These are phyloP conservation scores for Pleurotus pulmonarius DNA, from an alignment of 768 basidiomycete genomes.

Conservation along the genomic window DNA sequence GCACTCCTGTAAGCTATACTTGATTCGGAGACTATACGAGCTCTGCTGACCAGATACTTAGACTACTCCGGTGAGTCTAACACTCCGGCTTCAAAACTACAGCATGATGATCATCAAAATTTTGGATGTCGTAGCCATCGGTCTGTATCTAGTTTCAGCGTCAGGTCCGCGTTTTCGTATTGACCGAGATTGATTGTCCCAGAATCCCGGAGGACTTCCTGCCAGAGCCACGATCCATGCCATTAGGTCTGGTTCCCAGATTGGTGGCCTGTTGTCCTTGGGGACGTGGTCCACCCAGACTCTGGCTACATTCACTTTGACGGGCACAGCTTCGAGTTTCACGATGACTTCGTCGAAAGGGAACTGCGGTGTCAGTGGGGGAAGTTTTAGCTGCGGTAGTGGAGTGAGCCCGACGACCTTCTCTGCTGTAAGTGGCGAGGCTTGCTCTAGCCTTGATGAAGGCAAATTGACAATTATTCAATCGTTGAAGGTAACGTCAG, in stretches of 20 bases:
- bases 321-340: slow-evolving; percentile 46
- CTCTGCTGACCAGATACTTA: not conserved
- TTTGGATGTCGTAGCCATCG: no score
- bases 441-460: not conserved
- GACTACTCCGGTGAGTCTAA: slow-evolving; percentile 22
- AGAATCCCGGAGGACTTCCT: slow-evolving; percentile 31
- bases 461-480: slow-evolving; percentile 3
- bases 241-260: slow-evolving; percentile 26
- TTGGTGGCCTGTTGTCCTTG: slow-evolving; percentile 49
- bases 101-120: no score
- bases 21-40: no score
- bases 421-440: slow-evolving; percentile 43
- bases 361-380: slow-evolving; percentile 44
- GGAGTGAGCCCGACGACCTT: slow-evolving; percentile 44
- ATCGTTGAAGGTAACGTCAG: slow-evolving; percentile 39
- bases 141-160: not conserved
- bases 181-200: not conserved
- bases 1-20: no score
- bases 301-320: slow-evolving; percentile 49
- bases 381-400: slow-evolving; percentile 47
- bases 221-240: slow-evolving; percentile 44
- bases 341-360: slow-evolving; percentile 60
- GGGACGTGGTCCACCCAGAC: slow-evolving; percentile 65
- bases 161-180: not conserved
- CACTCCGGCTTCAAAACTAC: no score